These are phyloP conservation scores for Sclerotinia minor DNA, from an alignment of 2,329 filamentous ascomycete species.

Conservation along the genomic window DNA sequence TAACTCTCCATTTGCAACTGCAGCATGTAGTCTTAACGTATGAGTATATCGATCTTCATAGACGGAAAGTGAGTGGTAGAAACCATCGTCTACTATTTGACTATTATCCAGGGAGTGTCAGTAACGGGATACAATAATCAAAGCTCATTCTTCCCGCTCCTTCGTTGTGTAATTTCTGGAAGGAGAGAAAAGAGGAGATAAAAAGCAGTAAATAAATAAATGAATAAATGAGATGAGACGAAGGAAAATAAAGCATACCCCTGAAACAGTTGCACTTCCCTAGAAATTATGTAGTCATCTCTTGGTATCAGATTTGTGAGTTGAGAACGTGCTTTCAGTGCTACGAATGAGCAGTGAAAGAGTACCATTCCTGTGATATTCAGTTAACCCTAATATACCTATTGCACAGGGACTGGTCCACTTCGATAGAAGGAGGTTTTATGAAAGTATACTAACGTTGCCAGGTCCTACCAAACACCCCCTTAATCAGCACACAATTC, in stretches of 20 bases:
- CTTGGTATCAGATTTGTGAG: constrained; percentile 48
- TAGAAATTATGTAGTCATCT: constrained; percentile 49
- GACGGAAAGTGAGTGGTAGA: constrained; percentile 55
- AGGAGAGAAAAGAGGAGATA: too few species aligned
- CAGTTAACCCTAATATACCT: not conserved
- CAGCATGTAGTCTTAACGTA: constrained; percentile 56
- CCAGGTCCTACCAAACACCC: constrained; percentile 13
- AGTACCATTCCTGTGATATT: constrained; percentile 54
- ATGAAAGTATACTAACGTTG: constrained; percentile 13
- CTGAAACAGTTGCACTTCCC: constrained; percentile 56
- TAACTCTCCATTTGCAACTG: constrained; percentile 56
- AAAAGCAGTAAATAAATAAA: not conserved
- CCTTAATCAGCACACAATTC: not conserved
- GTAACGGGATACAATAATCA: not conserved
- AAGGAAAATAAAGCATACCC: constrained; percentile 48
- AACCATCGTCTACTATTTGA: constrained; percentile 57
- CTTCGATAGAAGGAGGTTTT: too few species aligned
- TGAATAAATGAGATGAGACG: not conserved
- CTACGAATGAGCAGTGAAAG: constrained; percentile 59
- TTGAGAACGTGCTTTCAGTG: constrained; percentile 54
- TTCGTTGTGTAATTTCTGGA: not conserved
- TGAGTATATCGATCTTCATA: constrained; percentile 52
- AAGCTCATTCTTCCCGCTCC: not conserved
- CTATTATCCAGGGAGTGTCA: constrained; percentile 42
- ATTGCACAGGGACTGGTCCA: not conserved